phyloP scores from a whole-genome alignment of 371 early-diverging fungal genomes.

The Nematocida ausubeli region DNA sequence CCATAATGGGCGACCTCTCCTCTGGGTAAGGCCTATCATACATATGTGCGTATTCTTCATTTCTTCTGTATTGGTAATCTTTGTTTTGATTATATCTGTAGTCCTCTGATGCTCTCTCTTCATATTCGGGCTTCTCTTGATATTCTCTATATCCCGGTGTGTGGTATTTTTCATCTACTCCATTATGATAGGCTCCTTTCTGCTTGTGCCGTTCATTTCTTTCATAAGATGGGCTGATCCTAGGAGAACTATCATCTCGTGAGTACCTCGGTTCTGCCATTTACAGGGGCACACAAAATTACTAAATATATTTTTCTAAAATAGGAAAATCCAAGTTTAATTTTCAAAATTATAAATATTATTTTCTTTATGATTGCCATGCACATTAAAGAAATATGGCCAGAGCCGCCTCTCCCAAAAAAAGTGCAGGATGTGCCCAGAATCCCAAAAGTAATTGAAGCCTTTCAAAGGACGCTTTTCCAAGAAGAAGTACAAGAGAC shows the following conservation, averaged over 20 bases:
- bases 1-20: background rate
- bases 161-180: conserved; percentile 34
- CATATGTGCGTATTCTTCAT: background rate
- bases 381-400: conserved; percentile 53
- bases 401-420: conserved; percentile 24
- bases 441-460: background rate
- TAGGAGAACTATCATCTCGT: conserved; percentile 31
- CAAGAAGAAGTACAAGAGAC: background rate
- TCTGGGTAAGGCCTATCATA: conserved; percentile 1
- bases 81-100: conserved; percentile 10
- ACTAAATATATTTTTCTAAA: conserved; percentile 59
- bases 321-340: conserved; percentile 43
- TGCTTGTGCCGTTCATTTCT: conserved; percentile 39
- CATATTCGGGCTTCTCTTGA: conserved; percentile 38
- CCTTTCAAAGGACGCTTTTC: conserved; percentile 1
- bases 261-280: conserved; percentile 45
- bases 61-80: conserved; percentile 31
- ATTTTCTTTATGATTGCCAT: conserved; percentile 37
- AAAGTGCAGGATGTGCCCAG: background rate
- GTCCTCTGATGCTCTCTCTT: conserved; percentile 6
- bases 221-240: conserved; percentile 8
- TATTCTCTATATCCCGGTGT: conserved; percentile 6
- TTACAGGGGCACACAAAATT: conserved; percentile 53
- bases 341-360: conserved; percentile 22
- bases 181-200: conserved; percentile 11